phyloP scores from a whole-genome alignment of 805 yeast species.

The Schizosaccharomyces cryophilus region DNA sequence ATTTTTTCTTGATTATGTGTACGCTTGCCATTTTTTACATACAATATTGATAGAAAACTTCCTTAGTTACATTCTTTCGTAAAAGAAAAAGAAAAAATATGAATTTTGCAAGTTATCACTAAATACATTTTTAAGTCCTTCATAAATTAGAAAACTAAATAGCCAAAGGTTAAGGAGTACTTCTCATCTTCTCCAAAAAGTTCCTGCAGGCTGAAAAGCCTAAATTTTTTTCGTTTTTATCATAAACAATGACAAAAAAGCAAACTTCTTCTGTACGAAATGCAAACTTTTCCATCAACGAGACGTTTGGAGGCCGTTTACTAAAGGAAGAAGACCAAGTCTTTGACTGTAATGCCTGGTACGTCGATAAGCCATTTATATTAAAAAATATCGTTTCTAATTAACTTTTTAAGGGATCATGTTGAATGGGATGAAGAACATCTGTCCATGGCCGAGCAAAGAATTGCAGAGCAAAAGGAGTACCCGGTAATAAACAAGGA shows the following conservation, averaged over 20 bases:
- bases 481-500: conserved; percentile 61
- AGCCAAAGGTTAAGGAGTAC: too few species aligned
- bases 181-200: too few species aligned
- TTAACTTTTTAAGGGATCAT: conserved; percentile 34
- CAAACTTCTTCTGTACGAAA: neutral
- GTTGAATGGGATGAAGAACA: conserved; percentile 95
- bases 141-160: too few species aligned
- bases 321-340: conserved; percentile 47
- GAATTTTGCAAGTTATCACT: too few species aligned
- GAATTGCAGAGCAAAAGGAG: conserved; percentile 49
- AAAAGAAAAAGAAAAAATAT: too few species aligned
- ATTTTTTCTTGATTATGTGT: too few species aligned
- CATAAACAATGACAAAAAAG: neutral
- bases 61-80: too few species aligned
- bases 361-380: neutral
- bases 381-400: conserved; percentile 5
- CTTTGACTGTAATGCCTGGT: conserved; percentile 79
- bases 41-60: too few species aligned
- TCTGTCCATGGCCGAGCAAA: conserved; percentile 41
- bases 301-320: conserved; percentile 54
- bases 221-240: too few species aligned
- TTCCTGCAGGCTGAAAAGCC: too few species aligned
- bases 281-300: neutral
- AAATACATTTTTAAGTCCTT: too few species aligned
- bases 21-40: too few species aligned